Evolutionary conservation across 805 yeast species (phyloP).

Genomic region (Dipodascus albidus): DNA sequence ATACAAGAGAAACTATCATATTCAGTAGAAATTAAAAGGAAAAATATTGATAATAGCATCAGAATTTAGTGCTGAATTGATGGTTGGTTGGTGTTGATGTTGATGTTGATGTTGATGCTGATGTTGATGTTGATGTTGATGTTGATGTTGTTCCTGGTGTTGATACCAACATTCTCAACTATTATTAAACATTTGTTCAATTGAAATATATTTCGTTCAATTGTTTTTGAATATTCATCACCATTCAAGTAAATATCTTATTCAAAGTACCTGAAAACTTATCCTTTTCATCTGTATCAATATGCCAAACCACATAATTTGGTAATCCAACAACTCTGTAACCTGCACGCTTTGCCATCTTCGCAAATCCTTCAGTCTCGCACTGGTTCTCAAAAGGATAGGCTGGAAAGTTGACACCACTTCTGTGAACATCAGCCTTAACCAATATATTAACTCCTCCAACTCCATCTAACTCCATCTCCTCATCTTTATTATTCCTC

Average conservation of each 20-base stretch:
- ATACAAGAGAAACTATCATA: no score
- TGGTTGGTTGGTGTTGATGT: slow-evolving; percentile 26
- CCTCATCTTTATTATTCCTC: slow-evolving; percentile 38
- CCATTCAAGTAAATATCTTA: background rate
- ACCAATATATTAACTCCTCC: slow-evolving; percentile 88
- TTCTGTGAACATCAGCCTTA: slow-evolving; percentile 85
- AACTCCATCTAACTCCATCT: slow-evolving; percentile 79
- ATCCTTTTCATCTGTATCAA: slow-evolving; percentile 21
- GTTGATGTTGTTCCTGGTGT: slow-evolving; percentile 77
- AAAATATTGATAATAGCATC: slow-evolving; percentile 4
- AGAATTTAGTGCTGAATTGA: slow-evolving; percentile 5
- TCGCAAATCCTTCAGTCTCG: slow-evolving; percentile 87
- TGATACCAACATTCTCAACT: slow-evolving; percentile 46
- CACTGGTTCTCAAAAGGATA: slow-evolving; percentile 85
- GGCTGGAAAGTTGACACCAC: slow-evolving; percentile 90
- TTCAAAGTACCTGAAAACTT: slow-evolving; percentile 6
- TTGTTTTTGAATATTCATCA: no score
- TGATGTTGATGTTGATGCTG: no score
- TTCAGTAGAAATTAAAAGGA: background rate
- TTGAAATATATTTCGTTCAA: no score
- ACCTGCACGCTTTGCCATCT: slow-evolving; percentile 65
- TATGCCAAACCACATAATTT: slow-evolving; percentile 84
- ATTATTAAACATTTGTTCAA: no score
- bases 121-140: no score
- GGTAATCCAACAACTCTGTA: slow-evolving; percentile 80